Percentiles rank a stretch among this genome's conserved stretches.
Evolutionary conservation across 1,139 yeast genomes (phyloP).

Genomic region (Diutina neorugosa): DNA sequence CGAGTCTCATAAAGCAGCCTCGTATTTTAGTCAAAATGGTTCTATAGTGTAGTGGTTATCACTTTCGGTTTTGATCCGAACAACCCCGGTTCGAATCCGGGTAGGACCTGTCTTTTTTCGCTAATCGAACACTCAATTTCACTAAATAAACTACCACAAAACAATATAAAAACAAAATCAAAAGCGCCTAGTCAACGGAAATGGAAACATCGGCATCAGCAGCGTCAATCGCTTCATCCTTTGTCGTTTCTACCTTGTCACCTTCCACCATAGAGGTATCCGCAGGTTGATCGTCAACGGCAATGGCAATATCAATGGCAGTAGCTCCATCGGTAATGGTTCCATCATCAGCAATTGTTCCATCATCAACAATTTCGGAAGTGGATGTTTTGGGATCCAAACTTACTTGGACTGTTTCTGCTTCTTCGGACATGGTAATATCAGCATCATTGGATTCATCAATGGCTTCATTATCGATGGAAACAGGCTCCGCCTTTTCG

Average conservation of each 20-base stretch:
- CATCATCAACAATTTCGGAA: not conserved
- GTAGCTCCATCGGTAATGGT: not conserved
- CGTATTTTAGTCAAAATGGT: conserved; percentile 6
- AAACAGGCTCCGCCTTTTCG: no score
- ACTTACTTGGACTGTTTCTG: not conserved
- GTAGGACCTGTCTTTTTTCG: conserved; percentile 48
- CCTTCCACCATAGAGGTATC: not conserved
- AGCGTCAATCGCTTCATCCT: no score
- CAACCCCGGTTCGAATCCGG: conserved; percentile 96
- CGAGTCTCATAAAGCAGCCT: not conserved
- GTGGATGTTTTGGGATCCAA: not conserved
- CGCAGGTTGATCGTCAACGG: not conserved
- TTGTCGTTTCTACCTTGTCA: not conserved
- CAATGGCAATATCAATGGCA: not conserved
- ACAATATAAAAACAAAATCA: no score
- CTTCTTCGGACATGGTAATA: not conserved
- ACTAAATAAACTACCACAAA: no score
- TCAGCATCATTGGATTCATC: not conserved
- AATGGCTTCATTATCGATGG: no score
- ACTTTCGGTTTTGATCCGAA: conserved; percentile 51
- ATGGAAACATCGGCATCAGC: no score
- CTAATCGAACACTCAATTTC: no score
- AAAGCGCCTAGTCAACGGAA: no score
- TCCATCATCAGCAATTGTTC: not conserved
- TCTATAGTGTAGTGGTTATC: conserved; percentile 42